Conservation (phyloP, 2,329 filamentous ascomycete species). For the Fusarium nurragi region DNA sequence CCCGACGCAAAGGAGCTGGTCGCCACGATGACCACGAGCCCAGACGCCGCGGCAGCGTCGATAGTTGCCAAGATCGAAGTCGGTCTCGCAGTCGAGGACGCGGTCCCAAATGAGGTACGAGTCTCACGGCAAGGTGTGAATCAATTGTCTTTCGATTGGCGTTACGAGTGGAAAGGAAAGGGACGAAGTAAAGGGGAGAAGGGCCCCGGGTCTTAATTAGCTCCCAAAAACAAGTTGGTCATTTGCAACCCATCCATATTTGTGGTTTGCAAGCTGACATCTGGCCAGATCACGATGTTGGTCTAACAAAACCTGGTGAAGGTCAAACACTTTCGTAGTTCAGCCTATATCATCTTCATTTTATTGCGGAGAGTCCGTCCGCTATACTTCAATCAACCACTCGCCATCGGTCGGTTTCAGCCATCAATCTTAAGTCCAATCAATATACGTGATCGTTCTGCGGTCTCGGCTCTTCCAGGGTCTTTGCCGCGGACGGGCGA, state of each 20-base stretch:
- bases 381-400: constrained; percentile 11
- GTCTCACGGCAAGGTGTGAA: constrained; percentile 17
- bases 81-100: constrained; percentile 53
- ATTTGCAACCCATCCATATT: constrained; percentile 19
- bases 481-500: constrained; percentile 3
- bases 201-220: constrained; percentile 29
- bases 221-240: constrained; percentile 40
- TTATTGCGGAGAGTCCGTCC: constrained; percentile 26
- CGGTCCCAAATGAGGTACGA: constrained; percentile 45
- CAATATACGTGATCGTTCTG: constrained; percentile 22
- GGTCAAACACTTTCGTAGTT: constrained; percentile 18
- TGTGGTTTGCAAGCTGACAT: constrained; percentile 37
- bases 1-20: constrained; percentile 47
- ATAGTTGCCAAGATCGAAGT: constrained; percentile 55
- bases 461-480: constrained; percentile 9
- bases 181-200: constrained; percentile 4
- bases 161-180: constrained; percentile 27
- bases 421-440: constrained; percentile 14
- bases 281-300: constrained; percentile 35
- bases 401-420: constrained; percentile 9
- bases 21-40: constrained; percentile 47
- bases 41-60: constrained; percentile 57
- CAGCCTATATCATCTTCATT: constrained; percentile 18
- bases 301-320: constrained; percentile 20
- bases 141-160: constrained; percentile 36